Base-by-base conservation (phyloP, 1,139 yeast species). In the Wickerhamomyces sp. region DNA sequence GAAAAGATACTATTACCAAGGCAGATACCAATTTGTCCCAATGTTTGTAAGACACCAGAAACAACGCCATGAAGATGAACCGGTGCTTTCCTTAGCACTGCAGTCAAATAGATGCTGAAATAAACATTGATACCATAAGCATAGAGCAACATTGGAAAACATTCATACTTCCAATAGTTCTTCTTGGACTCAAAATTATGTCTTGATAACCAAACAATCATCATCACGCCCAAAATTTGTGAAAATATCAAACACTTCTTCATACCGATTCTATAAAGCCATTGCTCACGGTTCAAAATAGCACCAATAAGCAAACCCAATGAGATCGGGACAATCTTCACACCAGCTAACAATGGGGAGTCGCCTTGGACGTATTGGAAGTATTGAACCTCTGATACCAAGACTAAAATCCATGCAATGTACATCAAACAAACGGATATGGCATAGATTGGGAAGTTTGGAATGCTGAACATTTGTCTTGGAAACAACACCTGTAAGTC, bases 41-140 rank as follows among this genome's bases (percentile, higher is more conserved):
- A 35, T 0, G 62, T 55, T 33, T 52, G 56, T 26, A 51, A 46
- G 16, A 60, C 44, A 4, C 61, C 64, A 6, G 55, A 46, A 3
- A 61, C 59, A 18, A 47, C 51, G n/a, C 62, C 62, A 27, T 59
- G 62, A 14, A 57, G 41, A 32, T 57, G 57, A 5, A 40, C 28
- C 3, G 65, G 64, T 6, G 63, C 55, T 13, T 40, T 39, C 4
- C 51, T 45, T 23, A 58, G 40, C n/a, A 58, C 41, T 8, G 52
- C 46, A 30, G 38, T 33, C 40, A 41, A 24, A 33, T 40, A 42
- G 14, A 37, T 16, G 6, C 30, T 23, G 23, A 33, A 37, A 24
- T 34, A 41, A 5, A 24, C 16, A 28, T 45, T 45, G 12, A 37
- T 39, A 1, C 55, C 53, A 26, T 30, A 37, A 1, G 57, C 39